Evolutionary conservation across 1,284 basidiomycete species (phyloP).

Genomic region (Pseudozyma hubeiensis): DNA sequence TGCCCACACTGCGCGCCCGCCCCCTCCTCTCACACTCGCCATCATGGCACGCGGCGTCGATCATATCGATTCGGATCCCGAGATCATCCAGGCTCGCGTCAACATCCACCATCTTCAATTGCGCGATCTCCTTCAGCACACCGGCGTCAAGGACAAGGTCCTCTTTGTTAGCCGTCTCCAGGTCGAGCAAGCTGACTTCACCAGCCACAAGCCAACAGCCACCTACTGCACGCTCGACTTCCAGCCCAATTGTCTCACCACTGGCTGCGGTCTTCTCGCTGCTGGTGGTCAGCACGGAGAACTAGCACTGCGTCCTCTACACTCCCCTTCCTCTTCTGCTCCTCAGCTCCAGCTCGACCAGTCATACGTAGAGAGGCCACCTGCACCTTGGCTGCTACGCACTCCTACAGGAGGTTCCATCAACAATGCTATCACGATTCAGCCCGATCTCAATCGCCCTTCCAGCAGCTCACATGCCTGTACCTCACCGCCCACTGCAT

Average conservation of each 20-base stretch:
- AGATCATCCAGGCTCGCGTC: constrained; percentile 49
- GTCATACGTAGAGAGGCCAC: constrained; percentile 29
- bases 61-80: constrained; percentile 29
- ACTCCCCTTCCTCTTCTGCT: constrained; percentile 50
- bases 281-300: constrained; percentile 85
- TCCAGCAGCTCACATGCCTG: constrained; percentile 5
- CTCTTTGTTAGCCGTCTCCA: constrained; percentile 53
- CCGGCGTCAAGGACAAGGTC: constrained; percentile 42
- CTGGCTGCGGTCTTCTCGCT: constrained; percentile 75
- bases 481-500: constrained; percentile 3
- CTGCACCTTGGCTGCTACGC: constrained; percentile 68
- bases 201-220: constrained; percentile 67
- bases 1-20: neutral
- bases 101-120: constrained; percentile 58
- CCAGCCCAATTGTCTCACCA: constrained; percentile 73
- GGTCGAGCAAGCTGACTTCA: constrained; percentile 54
- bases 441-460: constrained; percentile 35
- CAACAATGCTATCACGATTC: constrained; percentile 79
- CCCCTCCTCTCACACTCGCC: neutral
- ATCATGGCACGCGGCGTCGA: constrained; percentile 31
- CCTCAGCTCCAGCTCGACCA: constrained; percentile 15
- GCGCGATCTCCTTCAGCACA: constrained; percentile 52
- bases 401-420: constrained; percentile 77
- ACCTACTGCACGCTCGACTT: constrained; percentile 79
- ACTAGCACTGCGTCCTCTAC: constrained; percentile 76